Conservation (phyloP, 176 grass and related monocot genomes). For the Rhipidocladum racemiflorum region DNA sequence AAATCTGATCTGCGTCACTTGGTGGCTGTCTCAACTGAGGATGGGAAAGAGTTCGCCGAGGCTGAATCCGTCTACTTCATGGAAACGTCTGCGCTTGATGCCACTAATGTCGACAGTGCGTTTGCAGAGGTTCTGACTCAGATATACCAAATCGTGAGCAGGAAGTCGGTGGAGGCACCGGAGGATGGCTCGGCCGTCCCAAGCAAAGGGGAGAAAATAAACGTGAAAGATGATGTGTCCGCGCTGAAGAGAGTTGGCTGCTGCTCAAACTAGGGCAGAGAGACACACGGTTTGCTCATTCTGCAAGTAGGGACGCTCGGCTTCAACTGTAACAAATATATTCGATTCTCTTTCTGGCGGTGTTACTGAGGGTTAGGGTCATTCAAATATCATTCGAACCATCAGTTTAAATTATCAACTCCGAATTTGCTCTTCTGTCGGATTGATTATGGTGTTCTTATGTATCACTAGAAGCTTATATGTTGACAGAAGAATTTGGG, state of each 20-base stretch:
- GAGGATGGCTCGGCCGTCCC: slow-evolving; percentile 33
- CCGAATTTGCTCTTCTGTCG: slow-evolving; percentile 18
- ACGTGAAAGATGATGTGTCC: slow-evolving; percentile 59
- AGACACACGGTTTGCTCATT: slow-evolving; percentile 24
- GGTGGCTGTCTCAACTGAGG: slow-evolving; percentile 59
- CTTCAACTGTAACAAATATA: slow-evolving; percentile 18
- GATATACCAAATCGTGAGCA: slow-evolving; percentile 61
- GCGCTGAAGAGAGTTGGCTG: slow-evolving; percentile 49
- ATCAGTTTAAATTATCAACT: slow-evolving; percentile 17
- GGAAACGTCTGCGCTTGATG: slow-evolving; percentile 65
- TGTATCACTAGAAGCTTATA: not conserved
- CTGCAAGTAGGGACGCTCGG: slow-evolving; percentile 28
- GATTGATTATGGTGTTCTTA: not conserved
- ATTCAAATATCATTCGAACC: slow-evolving; percentile 15
- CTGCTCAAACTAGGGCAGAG: slow-evolving; percentile 51
- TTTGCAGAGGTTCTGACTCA: slow-evolving; percentile 68
- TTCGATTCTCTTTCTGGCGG: slow-evolving; percentile 23
- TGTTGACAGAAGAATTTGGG: not conserved
- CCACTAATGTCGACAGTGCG: slow-evolving; percentile 54
- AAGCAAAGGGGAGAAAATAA: slow-evolving; percentile 58
- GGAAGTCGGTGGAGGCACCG: slow-evolving; percentile 47
- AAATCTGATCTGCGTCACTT: slow-evolving; percentile 69
- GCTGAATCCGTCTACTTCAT: slow-evolving; percentile 68
- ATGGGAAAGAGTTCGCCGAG: slow-evolving; percentile 60
- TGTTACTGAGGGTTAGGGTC: slow-evolving; percentile 23